Base-by-base conservation (phyloP, 257 asterid species). In the Solanum sejunctum region DNA sequence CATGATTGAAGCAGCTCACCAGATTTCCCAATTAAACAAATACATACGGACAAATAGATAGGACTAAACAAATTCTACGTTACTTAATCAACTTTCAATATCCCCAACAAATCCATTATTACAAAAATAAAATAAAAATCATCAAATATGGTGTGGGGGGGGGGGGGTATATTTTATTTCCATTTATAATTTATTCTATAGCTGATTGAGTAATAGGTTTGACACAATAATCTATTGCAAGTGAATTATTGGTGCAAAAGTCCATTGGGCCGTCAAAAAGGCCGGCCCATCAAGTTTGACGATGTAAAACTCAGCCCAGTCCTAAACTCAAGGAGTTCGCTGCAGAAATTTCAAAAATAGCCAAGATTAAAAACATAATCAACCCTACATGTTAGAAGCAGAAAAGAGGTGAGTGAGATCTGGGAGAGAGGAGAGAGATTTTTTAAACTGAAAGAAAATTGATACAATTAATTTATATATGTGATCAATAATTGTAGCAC, bases 1-100 rank as follows among this genome's bases (percentile, higher is more conserved):
- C 17, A 16, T 75, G 81, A 86, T 86, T 86, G 86, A 70, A 58
- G 85, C 80, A 26, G 79, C 85, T 84, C 86, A 85, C 83, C 87
- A 55, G 80, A 85, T 32, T 32, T 47, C n/a, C 17, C 72, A 54
- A 71, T 39, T 16, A 64, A 64, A 81, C 26, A 23, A 55, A 57
- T 8, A 13, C 83, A 28, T 20, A n/a, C 55, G 20, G 64, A 85
- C 60, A 8, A 58, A 67, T 18, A 18, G 60, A 56, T n/a, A 23
- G 61, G 23, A 81, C 51, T 66, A 5, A 66, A 63, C 70, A 55
- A 23, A 54, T 12, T 47, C 47, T 8, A 17, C 26, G 51, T 43
- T 20, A 41, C 45, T 28, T 64, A 3, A 41, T 20, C 56, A 43
- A 12, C 17, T 41, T 39, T 16, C 21, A 10, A 2, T 70, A 70